Conservation (phyloP, 148 eudicot genomes). For the Chenopodium quinoa region DNA sequence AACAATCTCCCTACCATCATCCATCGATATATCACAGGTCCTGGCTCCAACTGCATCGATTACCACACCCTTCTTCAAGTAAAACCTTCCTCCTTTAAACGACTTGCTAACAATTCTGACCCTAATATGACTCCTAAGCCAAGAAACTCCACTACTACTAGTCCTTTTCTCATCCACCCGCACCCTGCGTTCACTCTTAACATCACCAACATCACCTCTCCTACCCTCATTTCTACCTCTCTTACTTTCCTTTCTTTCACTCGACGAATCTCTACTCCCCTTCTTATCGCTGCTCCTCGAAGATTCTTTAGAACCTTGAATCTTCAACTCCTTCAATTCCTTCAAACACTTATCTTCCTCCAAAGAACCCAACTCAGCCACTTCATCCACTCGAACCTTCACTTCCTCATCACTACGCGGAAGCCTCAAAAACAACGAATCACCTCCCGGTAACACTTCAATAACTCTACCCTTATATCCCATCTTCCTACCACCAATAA, state of each 20-base stretch:
- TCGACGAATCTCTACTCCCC: slow-evolving; percentile 13
- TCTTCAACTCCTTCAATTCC: slow-evolving; percentile 59
- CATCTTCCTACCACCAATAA: slow-evolving; percentile 52
- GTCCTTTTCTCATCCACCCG: slow-evolving; percentile 27
- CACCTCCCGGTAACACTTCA: slow-evolving; percentile 37
- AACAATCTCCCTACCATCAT: slow-evolving; percentile 70
- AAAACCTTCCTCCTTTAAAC: slow-evolving; percentile 70
- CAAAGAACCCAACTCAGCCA: slow-evolving; percentile 66
- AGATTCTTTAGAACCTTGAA: slow-evolving; percentile 32
- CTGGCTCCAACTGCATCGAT: slow-evolving; percentile 85
- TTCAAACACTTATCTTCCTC: slow-evolving; percentile 70
- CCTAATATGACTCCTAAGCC: slow-evolving; percentile 83
- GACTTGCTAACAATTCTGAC: slow-evolving; percentile 71
- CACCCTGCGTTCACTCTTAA: slow-evolving; percentile 5
- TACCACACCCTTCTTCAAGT: slow-evolving; percentile 74
- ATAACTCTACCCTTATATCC: slow-evolving; percentile 58
- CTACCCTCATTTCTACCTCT: slow-evolving; percentile 37
- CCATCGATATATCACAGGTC: slow-evolving; percentile 75
- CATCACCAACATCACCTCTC: slow-evolving; percentile 13
- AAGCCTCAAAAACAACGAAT: slow-evolving; percentile 46
- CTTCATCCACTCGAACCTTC: slow-evolving; percentile 42
- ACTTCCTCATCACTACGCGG: slow-evolving; percentile 41
- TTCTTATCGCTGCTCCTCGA: slow-evolving; percentile 15
- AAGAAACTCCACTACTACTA: slow-evolving; percentile 32
- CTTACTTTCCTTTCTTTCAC: slow-evolving; percentile 38